Percentiles rank a stretch among this genome's conserved stretches.
phyloP scores from a whole-genome alignment of 345 rosid genomes.

The Pseudoturritis turrita region DNA sequence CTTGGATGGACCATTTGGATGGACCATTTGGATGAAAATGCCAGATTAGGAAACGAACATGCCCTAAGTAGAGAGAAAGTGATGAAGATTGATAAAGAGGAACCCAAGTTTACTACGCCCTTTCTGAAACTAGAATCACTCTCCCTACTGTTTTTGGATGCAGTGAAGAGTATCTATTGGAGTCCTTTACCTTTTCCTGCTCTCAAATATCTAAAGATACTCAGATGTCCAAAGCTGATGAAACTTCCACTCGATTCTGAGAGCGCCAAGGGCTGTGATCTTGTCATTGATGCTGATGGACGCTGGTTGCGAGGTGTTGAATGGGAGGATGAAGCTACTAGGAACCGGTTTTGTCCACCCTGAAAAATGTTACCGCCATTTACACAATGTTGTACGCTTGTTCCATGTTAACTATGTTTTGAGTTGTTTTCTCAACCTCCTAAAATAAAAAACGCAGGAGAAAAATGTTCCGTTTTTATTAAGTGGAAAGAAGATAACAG shows the following conservation, averaged over 20 bases:
- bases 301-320: slow-evolving; percentile 8
- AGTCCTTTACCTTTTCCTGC: slow-evolving; percentile 12
- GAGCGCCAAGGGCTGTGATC: slow-evolving; percentile 3
- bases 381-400: background rate
- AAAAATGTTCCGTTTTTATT: slow-evolving; percentile 4
- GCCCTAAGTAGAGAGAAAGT: background rate
- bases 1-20: too few species aligned
- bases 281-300: background rate
- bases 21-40: too few species aligned
- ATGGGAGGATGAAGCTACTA: slow-evolving; percentile 20
- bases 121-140: slow-evolving; percentile 23
- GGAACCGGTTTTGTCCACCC: background rate
- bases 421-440: background rate
- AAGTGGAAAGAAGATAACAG: slow-evolving; percentile 7
- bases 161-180: slow-evolving; percentile 22
- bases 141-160: background rate
- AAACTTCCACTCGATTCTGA: slow-evolving; percentile 25
- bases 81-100: background rate
- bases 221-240: slow-evolving; percentile 11
- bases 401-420: background rate
- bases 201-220: background rate
- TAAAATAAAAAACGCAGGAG: background rate
- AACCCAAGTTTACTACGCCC: background rate
- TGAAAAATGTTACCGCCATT: background rate
- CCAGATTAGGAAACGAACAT: too few species aligned